Base-by-base conservation (phyloP, 2,329 filamentous ascomycete species). In the Ophiocordyceps polyrhachis-furcata region DNA sequence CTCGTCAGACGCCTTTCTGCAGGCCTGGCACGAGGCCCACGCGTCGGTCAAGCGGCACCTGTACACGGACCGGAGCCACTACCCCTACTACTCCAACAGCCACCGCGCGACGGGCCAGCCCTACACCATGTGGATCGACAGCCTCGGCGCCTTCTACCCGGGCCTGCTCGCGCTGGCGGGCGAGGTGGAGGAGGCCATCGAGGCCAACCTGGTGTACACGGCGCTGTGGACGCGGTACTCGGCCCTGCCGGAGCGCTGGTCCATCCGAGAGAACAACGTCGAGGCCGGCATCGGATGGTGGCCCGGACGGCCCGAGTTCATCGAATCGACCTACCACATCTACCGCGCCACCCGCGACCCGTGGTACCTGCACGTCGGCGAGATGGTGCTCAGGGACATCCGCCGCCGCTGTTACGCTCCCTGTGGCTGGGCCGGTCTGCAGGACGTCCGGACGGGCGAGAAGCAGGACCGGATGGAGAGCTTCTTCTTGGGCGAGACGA, bases 391-490 rank as follows among this genome's bases (percentile, higher is more conserved):
- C 45, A 75, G 77, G 47, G 91, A 98, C 56, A 87, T 98, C 55
- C 81, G 83, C 54, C 73, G 84, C 43, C 76, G 89, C 45, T 98
- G 91, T 62, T 87, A 85, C 76, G 86, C 87, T 1, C 73, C 76
- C 49, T 98, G 91, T 55, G 91, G 91, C 38, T 96, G 89, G 87
- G 84, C 89, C 14, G 89, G 89, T 1, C 69, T 96, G 32, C 81
- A 87, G 55, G 81, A 88, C 58, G 83, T 89, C 9, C 68, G 80
- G 31, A 84, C 75, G 5, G 89, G 89, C 4, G 85, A 95, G 62
- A 77, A 86, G 61, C 84, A 76, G 52, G 88, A 98, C 58, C 81
- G 91, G 31, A 96, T 96, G 91, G 91, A 98, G 62, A 96, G 89
- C 58, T 98, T 96, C 69, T 96, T 96, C 56, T 71, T 98, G 1